These are phyloP conservation scores for Arthrobotrys sinensis DNA, from an alignment of 2,329 filamentous ascomycete genomes.

Conservation along the genomic window DNA sequence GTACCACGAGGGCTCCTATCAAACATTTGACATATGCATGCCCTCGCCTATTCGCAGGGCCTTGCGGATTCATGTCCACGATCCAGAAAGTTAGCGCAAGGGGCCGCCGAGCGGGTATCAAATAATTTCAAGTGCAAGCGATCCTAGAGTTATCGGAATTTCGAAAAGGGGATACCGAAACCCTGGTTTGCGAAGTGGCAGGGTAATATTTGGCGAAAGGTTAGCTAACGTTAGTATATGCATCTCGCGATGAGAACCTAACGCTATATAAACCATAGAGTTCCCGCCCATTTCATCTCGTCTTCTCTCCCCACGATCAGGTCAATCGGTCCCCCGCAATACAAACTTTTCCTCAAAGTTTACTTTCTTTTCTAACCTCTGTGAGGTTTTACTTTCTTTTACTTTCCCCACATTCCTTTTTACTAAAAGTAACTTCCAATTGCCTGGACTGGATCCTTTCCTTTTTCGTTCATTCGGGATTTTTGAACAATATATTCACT, in stretches of 20 bases:
- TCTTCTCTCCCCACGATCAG: conserved; percentile 59
- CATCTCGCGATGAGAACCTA: background rate
- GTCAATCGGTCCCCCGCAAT: conserved; percentile 55
- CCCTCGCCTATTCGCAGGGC: conserved; percentile 9
- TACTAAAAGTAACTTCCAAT: conserved; percentile 27
- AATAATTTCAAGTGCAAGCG: conserved; percentile 39
- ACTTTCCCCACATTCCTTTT: conserved; percentile 29
- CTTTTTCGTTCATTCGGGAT: conserved; percentile 40
- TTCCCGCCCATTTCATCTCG: conserved; percentile 33
- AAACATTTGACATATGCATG: conserved; percentile 24
- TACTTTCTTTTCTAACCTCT: conserved; percentile 50
- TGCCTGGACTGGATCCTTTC: conserved; percentile 59
- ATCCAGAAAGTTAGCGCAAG: conserved; percentile 50
- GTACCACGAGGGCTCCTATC: conserved; percentile 16
- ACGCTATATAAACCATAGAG: conserved; percentile 42
- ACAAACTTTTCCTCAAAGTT: conserved; percentile 44
- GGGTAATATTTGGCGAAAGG: conserved; percentile 46
- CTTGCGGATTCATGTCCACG: conserved; percentile 12
- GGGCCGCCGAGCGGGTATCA: conserved; percentile 53
- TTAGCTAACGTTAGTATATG: background rate
- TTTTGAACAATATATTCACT: conserved; percentile 5
- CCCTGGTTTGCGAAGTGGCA: conserved; percentile 2
- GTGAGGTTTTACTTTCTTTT: conserved; percentile 57
- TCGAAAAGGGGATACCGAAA: conserved; percentile 36
- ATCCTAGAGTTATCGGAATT: conserved; percentile 43